phyloP scores from a whole-genome alignment of 2,329 filamentous ascomycete species.

The Fusarium cyanostomum region DNA sequence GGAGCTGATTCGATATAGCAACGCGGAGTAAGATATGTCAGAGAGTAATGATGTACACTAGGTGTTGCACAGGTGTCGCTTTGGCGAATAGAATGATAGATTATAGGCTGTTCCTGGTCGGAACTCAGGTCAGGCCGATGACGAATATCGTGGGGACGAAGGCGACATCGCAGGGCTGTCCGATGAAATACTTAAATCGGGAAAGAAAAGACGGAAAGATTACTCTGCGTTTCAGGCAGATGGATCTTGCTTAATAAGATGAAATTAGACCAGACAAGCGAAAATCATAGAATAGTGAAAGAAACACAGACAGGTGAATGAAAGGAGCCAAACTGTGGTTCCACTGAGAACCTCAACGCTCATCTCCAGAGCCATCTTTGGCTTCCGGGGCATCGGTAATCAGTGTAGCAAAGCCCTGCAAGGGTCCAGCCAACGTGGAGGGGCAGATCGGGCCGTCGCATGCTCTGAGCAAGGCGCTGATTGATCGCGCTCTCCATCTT shows the following conservation, averaged over 20 bases:
- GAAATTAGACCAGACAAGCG: neutral
- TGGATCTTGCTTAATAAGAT: neutral
- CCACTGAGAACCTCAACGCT: constrained; percentile 4
- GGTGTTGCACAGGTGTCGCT: constrained; percentile 7
- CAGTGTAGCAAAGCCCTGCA: constrained; percentile 12
- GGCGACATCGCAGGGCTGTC: constrained; percentile 30
- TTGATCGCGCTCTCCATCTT: constrained; percentile 19
- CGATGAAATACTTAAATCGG: constrained; percentile 3
- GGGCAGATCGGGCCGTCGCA: constrained; percentile 25
- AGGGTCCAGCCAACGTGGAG: constrained; percentile 6
- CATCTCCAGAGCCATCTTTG: neutral
- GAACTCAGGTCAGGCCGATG: constrained; percentile 30
- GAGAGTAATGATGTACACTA: constrained; percentile 6
- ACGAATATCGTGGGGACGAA: constrained; percentile 42
- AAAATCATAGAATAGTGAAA: neutral
- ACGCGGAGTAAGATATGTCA: constrained; percentile 25
- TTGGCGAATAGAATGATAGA: constrained; percentile 27
- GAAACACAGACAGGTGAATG: neutral
- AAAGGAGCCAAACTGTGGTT: neutral
- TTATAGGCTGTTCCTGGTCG: constrained; percentile 10
- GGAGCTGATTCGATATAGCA: constrained; percentile 9
- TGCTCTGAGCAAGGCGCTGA: neutral
- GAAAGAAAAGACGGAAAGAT: neutral
- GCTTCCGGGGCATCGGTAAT: constrained; percentile 25
- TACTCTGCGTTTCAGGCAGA: neutral